Conservation (phyloP, 805 yeast genomes). For the Zygoascus flipseniorum region DNA sequence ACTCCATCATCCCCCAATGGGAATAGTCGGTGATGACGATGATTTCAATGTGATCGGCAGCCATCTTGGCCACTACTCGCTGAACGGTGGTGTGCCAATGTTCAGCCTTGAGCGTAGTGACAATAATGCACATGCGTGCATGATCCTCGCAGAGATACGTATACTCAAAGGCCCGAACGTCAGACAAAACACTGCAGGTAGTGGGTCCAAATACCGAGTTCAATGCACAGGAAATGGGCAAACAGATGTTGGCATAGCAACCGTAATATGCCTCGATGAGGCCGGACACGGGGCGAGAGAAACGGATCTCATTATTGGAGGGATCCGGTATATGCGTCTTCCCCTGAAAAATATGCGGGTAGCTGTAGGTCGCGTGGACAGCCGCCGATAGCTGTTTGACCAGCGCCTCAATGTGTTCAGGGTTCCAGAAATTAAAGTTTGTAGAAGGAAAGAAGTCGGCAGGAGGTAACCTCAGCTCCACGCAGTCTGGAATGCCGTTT, state of each 20-base stretch:
- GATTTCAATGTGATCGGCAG: neutral
- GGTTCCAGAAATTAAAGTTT: neutral
- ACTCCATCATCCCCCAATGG: slow-evolving; percentile 10
- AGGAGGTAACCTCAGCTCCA: neutral
- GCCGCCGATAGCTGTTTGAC: neutral
- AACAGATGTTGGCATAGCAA: neutral
- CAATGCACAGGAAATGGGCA: neutral
- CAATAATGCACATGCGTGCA: neutral
- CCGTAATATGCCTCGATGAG: neutral
- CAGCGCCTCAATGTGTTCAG: neutral
- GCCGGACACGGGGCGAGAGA: neutral
- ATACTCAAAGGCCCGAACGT: neutral
- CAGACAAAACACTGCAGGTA: neutral
- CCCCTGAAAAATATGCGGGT: neutral
- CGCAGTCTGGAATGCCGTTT: neutral
- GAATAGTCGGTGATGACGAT: slow-evolving; percentile 9
- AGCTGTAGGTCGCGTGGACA: neutral
- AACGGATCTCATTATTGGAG: neutral
- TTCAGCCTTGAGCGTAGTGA: neutral
- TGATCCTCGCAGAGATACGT: neutral
- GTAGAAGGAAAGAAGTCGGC: neutral
- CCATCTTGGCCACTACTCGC: neutral
- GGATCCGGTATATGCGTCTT: neutral
- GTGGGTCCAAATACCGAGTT: neutral
- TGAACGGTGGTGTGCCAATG: neutral